phyloP scores from a whole-genome alignment of 257 asterid species.

The Verbascum thapsus region DNA sequence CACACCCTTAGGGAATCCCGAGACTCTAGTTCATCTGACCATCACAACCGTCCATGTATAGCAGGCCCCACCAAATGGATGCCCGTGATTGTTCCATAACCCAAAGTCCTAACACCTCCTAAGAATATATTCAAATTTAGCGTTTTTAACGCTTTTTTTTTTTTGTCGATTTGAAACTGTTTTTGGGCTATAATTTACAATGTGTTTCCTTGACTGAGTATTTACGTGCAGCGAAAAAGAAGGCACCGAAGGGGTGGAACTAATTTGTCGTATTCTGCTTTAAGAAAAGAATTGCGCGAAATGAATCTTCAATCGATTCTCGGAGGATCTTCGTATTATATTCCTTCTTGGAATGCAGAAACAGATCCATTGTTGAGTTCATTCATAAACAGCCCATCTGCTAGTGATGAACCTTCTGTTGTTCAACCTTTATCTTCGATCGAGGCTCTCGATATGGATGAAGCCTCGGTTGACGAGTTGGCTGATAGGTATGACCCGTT shows the following conservation, averaged over 20 bases:
- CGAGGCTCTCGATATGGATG: conserved; percentile 37
- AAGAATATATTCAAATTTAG: no score
- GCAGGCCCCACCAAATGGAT: no score
- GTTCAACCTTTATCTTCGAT: conserved; percentile 44
- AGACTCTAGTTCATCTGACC: no score
- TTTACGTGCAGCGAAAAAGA: conserved; percentile 76
- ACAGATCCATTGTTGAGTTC: conserved; percentile 71
- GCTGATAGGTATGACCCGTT: conserved; percentile 48
- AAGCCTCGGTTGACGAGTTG: conserved; percentile 36
- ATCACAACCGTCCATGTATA: no score
- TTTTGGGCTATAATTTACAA: no score
- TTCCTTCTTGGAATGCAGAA: conserved; percentile 48
- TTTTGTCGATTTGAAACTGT: not conserved
- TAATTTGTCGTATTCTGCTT: conserved; percentile 44
- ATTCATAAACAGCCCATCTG: conserved; percentile 60
- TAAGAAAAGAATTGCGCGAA: conserved; percentile 70
- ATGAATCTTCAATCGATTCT: conserved; percentile 66
- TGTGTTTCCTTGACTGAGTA: conserved; percentile 49
- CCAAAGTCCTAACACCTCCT: no score
- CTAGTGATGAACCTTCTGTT: conserved; percentile 40
- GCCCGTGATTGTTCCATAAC: no score
- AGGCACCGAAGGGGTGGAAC: conserved; percentile 60
- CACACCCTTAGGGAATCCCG: no score
- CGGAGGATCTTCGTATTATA: conserved; percentile 51
- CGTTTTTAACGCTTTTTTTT: no score